Evolutionary conservation across 2,329 filamentous ascomycete species (phyloP).

Genomic region (Colletotrichum aenigma): DNA sequence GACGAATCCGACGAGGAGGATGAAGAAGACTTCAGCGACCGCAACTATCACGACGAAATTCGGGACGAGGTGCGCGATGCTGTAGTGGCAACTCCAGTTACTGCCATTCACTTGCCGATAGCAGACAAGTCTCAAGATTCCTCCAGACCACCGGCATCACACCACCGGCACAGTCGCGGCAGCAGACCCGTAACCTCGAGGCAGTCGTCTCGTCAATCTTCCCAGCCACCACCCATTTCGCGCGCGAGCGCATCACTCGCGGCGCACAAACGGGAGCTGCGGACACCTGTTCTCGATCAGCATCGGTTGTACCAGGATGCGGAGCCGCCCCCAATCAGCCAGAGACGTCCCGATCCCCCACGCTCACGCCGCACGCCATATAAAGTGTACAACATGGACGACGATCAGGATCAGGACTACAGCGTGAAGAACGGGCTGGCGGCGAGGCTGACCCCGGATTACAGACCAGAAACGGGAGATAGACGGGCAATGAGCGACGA

Average conservation of each 20-base stretch:
- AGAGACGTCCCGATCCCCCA: background rate
- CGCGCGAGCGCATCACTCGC: background rate
- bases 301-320: conserved; percentile 8
- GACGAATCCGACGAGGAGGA: conserved; percentile 8
- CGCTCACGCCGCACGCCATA: background rate
- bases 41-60: background rate
- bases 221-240: background rate
- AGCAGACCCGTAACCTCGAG: background rate
- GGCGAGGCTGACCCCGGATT: background rate
- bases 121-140: background rate
- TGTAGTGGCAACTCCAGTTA: background rate
- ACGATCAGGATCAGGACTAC: background rate
- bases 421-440: background rate
- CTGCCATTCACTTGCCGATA: background rate
- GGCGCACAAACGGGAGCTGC: background rate
- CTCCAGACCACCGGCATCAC: background rate
- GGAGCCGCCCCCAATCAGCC: conserved; percentile 4
- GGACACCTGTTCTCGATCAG: conserved; percentile 9
- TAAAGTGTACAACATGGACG: background rate
- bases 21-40: background rate
- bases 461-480: background rate
- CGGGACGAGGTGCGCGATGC: background rate
- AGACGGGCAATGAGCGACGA: conserved; percentile 1
- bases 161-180: background rate
- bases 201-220: background rate